Percentiles rank a stretch among this genome's conserved stretches.
Evolutionary conservation across 2,329 filamentous ascomycete genomes (phyloP).

Genomic region (Trichoderma sp.): DNA sequence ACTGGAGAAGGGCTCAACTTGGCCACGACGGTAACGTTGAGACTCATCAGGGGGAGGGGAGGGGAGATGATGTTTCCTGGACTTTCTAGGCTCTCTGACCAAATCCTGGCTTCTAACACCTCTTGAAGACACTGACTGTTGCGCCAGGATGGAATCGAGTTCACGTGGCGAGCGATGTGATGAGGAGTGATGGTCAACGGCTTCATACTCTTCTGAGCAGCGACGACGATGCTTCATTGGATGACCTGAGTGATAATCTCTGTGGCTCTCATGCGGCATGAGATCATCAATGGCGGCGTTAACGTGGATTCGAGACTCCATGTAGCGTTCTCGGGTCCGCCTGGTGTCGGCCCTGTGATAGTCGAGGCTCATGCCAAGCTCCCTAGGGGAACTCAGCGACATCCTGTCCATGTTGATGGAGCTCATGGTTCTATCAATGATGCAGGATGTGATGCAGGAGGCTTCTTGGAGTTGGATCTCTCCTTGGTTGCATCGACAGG

Average conservation of each 20-base stretch:
- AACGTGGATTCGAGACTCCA: neutral
- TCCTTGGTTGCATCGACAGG: neutral
- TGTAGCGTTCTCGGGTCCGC: neutral
- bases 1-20: neutral
- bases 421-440: neutral
- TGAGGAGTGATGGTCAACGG: neutral
- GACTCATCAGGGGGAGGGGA: slow-evolving; percentile 14
- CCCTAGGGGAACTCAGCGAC: neutral
- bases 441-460: neutral
- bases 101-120: neutral
- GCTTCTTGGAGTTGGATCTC: neutral
- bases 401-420: slow-evolving; percentile 13
- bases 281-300: neutral
- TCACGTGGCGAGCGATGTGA: slow-evolving; percentile 17
- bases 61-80: neutral
- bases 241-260: neutral
- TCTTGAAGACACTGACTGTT: slow-evolving; percentile 4
- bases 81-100: neutral
- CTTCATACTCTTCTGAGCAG: slow-evolving; percentile 4
- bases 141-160: neutral
- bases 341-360: neutral
- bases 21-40: neutral
- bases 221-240: slow-evolving; percentile 6
- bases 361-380: neutral
- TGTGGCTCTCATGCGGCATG: neutral